Percentiles rank a stretch among this genome's conserved stretches.
These are phyloP conservation scores for Septoria petroselini DNA, from an alignment of 2,329 filamentous ascomycete genomes.

Conservation along the genomic window DNA sequence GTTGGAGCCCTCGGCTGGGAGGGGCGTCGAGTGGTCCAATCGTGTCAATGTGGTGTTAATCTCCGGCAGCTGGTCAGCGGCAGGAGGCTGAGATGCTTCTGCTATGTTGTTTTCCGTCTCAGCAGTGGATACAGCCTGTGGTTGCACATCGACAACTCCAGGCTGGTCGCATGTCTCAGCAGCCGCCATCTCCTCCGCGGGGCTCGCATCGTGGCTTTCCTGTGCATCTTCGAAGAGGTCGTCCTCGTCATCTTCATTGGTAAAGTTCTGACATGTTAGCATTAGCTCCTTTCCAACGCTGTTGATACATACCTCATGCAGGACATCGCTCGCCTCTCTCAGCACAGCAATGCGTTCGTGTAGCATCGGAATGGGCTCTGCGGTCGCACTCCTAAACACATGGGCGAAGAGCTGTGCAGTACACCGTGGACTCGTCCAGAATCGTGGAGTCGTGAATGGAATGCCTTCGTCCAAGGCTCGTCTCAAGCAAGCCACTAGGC, in stretches of 20 bases:
- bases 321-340: slow-evolving; percentile 74
- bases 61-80: slow-evolving; percentile 15
- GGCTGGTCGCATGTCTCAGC: neutral
- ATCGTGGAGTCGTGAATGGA: slow-evolving; percentile 82
- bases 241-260: slow-evolving; percentile 16
- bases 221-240: neutral
- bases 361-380: slow-evolving; percentile 83
- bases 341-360: slow-evolving; percentile 73
- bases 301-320: slow-evolving; percentile 42
- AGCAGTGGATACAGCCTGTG: no score
- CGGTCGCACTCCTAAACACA: slow-evolving; percentile 81
- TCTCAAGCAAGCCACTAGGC: slow-evolving; percentile 80
- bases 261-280: slow-evolving; percentile 25
- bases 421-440: slow-evolving; percentile 64
- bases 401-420: slow-evolving; percentile 69
- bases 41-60: slow-evolving; percentile 14
- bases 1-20: neutral
- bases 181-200: neutral
- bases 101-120: no score
- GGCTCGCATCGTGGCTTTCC: neutral
- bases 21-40: slow-evolving; percentile 2
- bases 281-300: neutral
- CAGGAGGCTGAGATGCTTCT: neutral
- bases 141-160: neutral
- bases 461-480: slow-evolving; percentile 87